Evolutionary conservation across 352 stramenopile genomes (phyloP).

Genomic region (Phytophthora vignae): DNA sequence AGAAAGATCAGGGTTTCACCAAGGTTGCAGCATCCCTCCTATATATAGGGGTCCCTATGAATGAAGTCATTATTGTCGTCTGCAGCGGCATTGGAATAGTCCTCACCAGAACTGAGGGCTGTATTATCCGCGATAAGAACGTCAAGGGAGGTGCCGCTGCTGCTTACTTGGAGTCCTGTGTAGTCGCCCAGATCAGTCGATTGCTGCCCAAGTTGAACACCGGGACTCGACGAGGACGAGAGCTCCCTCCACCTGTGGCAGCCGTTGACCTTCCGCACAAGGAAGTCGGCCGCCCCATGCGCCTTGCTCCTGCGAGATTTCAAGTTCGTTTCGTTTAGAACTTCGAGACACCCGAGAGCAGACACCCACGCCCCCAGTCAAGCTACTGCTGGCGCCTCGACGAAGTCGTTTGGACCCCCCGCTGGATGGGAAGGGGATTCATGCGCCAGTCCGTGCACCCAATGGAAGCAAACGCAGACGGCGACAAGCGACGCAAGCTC

Average conservation of each 20-base stretch:
- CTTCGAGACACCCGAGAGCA: constrained; percentile 13
- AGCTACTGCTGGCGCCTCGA: constrained; percentile 15
- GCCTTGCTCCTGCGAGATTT: constrained; percentile 18
- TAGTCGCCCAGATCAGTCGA: constrained; percentile 13
- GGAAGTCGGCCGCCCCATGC: constrained; percentile 29
- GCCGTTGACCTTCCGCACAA: background rate
- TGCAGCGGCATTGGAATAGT: constrained; percentile 1
- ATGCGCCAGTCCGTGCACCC: constrained; percentile 75
- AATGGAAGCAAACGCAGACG: constrained; percentile 46
- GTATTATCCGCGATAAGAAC: constrained; percentile 34
- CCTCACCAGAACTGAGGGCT: constrained; percentile 19
- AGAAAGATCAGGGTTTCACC: background rate
- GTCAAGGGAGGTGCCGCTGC: constrained; percentile 16
- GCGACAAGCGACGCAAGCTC: constrained; percentile 22
- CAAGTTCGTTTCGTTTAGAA: constrained; percentile 19
- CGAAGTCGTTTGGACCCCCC: constrained; percentile 10
- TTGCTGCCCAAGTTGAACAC: background rate
- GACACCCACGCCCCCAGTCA: constrained; percentile 4
- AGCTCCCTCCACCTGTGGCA: constrained; percentile 6
- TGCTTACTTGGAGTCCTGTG: background rate
- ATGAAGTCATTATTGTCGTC: constrained; percentile 2
- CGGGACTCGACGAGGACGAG: constrained; percentile 21
- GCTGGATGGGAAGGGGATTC: constrained; percentile 62
- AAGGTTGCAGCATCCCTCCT: constrained; percentile 2
- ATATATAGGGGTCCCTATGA: constrained; percentile 21